Evolutionary conservation across 2,329 filamentous ascomycete species (phyloP), one percentile per base, ranked within the genome.

Genomic region (Ilyonectria destructans): DNA sequence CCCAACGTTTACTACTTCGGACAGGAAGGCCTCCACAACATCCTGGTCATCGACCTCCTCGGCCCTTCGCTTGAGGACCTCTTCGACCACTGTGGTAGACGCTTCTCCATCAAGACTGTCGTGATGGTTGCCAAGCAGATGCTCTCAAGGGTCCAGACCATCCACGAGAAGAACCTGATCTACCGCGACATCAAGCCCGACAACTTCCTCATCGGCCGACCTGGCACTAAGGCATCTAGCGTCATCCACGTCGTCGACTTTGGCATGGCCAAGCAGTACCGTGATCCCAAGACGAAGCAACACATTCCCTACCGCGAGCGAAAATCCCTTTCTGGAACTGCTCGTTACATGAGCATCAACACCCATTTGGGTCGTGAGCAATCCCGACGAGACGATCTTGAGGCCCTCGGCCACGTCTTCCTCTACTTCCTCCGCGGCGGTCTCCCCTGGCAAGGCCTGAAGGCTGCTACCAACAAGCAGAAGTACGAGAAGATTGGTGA

Each of bases 401-500:
- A 99, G 84, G 96, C 96, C 15, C 85, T 93, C 13, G 91, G 91
- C 21, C 91, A 93, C 78, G 90, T 93, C 46, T 92, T 93, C 80
- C 90, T 93, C 86, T 93, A 93, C 81, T 93, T 93, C 81, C 81
- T 93, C 51, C 86, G 90, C n/a, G 91, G 91, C 54, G 90, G 89
- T 8, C 85, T 93, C 62, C 91, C 91, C 40, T 93, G 91, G 91
- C 90, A 93, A 79, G 91, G 90, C 10, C 84, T 93, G 71, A 93
- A 93, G 84, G 90, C 91, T 80, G 91, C 90, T 33, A 92, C 91
- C 54, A 92, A 92, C 82, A 92, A 99, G 90, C 96, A 99, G 81
- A 99, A 99, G 85, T 99, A 99, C 81, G 96, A 99, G 85, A 98
- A 98, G 89, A 99, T 99, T 83, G 96, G 96, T 52, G 96, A 99